These are phyloP conservation scores for Calonectria pteridis DNA, from an alignment of 2,329 filamentous ascomycete genomes.

Conservation along the genomic window DNA sequence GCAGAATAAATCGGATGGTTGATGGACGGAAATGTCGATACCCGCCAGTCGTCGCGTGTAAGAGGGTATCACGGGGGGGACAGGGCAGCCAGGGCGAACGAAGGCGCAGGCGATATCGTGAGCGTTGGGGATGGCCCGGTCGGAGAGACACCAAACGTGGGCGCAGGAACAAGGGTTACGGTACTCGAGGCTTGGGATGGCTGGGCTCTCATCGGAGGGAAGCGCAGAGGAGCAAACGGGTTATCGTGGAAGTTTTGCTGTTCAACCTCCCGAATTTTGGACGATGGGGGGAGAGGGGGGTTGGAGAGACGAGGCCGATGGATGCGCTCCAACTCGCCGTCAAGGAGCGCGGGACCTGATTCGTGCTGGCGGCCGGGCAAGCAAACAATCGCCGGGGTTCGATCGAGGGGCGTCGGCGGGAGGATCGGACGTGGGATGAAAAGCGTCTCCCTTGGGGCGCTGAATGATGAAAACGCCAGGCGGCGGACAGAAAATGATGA, in stretches of 20 bases:
- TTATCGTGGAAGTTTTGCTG: conserved; percentile 45
- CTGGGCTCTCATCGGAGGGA: conserved; percentile 58
- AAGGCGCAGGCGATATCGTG: background rate
- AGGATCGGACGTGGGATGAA: conserved; percentile 31
- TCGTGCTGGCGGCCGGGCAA: conserved; percentile 35
- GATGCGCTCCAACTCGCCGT: conserved; percentile 39
- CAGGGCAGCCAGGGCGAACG: conserved; percentile 24
- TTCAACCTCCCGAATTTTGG: conserved; percentile 53
- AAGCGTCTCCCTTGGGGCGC: conserved; percentile 18
- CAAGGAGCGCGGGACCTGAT: conserved; percentile 32
- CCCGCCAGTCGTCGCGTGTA: conserved; percentile 37
- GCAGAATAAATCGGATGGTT: conserved; percentile 22
- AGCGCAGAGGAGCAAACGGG: conserved; percentile 42
- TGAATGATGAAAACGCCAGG: conserved; percentile 19
- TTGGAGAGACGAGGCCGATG: conserved; percentile 35
- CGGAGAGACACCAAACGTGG: conserved; percentile 40
- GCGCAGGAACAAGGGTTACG: conserved; percentile 49
- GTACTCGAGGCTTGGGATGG: conserved; percentile 57
- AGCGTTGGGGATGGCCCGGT: conserved; percentile 26
- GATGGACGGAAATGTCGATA: conserved; percentile 15
- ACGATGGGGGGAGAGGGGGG: conserved; percentile 37
- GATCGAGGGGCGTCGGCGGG: conserved; percentile 20
- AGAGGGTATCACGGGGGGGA: conserved; percentile 32
- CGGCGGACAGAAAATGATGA: conserved; percentile 14
- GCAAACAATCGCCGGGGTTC: conserved; percentile 20